Percentiles rank a stretch among this genome's conserved stretches.
Conservation (phyloP, 257 asterid genomes). For the Gynochthodes officinalis region DNA sequence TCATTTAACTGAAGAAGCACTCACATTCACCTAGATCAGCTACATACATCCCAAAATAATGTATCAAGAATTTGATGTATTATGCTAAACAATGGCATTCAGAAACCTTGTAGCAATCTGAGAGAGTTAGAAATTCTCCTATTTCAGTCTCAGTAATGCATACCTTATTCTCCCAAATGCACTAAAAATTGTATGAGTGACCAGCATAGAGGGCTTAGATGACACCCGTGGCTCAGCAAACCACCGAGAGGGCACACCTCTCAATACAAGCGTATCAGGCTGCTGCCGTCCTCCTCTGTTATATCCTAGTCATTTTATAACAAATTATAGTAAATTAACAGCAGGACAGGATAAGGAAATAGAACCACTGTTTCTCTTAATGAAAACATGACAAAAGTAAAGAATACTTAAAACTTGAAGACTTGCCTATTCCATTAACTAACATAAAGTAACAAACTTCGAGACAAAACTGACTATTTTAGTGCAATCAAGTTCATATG, state of each 20-base stretch:
- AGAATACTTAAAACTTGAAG: background rate
- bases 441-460: constrained; percentile 1
- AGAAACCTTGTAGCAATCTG: background rate
- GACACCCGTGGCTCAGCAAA: constrained; percentile 96
- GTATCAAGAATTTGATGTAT: background rate
- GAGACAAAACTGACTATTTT: background rate
- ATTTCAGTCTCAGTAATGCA: constrained; percentile 8
- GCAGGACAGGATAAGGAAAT: background rate
- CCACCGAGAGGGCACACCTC: constrained; percentile 98
- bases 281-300: constrained; percentile 55
- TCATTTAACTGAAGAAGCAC: background rate
- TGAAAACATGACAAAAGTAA: background rate
- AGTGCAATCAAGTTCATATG: background rate
- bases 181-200: constrained; percentile 82
- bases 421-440: background rate
- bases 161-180: constrained; percentile 83
- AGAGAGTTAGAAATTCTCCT: background rate
- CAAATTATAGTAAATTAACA: background rate
- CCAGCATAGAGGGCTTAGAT: constrained; percentile 96
- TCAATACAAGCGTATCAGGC: constrained; percentile 80
- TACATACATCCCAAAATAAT: background rate
- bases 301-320: constrained; percentile 58
- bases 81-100: background rate
- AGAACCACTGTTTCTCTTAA: background rate
- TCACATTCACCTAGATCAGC: background rate